Evolutionary conservation across 176 grass and related monocot genomes (phyloP).

Genomic region (Cocos nucifera): DNA sequence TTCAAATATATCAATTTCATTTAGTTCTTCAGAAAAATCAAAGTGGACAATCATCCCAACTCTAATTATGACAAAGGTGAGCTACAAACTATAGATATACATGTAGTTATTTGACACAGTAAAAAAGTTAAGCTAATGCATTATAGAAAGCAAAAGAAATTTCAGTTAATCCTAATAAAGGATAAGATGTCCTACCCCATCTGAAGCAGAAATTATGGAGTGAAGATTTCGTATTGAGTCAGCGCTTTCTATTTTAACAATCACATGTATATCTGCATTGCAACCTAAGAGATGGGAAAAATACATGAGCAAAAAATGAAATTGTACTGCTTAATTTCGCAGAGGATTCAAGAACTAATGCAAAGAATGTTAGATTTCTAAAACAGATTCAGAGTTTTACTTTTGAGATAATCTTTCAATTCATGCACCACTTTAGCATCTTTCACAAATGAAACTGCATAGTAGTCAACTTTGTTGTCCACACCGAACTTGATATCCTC

Average conservation of each 20-base stretch:
- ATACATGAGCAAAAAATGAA: too few species aligned
- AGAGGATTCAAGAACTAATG: not conserved
- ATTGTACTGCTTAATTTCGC: not conserved
- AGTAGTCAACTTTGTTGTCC: slow-evolving; percentile 88
- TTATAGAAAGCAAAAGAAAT: too few species aligned
- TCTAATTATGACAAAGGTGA: too few species aligned
- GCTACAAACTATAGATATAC: too few species aligned
- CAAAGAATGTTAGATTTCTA: not conserved
- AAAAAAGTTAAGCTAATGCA: too few species aligned
- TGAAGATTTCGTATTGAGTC: slow-evolving; percentile 93
- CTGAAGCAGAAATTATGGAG: slow-evolving; percentile 95
- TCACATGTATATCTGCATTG: slow-evolving; percentile 78
- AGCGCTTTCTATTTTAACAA: slow-evolving; percentile 98
- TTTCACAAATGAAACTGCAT: slow-evolving; percentile 99
- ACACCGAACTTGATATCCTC: slow-evolving; percentile 97
- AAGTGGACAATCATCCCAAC: too few species aligned
- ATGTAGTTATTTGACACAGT: too few species aligned
- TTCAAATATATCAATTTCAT: too few species aligned
- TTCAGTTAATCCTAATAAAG: too few species aligned
- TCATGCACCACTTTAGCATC: slow-evolving; percentile 88
- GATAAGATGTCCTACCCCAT: slow-evolving; percentile 52
- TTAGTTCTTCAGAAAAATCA: too few species aligned
- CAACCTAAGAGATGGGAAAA: slow-evolving; percentile 41
- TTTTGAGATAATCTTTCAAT: slow-evolving; percentile 81
- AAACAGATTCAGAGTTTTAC: slow-evolving; percentile 31